phyloP scores from a whole-genome alignment of 169 alveolate species.

The Amoebophrya sp. region DNA sequence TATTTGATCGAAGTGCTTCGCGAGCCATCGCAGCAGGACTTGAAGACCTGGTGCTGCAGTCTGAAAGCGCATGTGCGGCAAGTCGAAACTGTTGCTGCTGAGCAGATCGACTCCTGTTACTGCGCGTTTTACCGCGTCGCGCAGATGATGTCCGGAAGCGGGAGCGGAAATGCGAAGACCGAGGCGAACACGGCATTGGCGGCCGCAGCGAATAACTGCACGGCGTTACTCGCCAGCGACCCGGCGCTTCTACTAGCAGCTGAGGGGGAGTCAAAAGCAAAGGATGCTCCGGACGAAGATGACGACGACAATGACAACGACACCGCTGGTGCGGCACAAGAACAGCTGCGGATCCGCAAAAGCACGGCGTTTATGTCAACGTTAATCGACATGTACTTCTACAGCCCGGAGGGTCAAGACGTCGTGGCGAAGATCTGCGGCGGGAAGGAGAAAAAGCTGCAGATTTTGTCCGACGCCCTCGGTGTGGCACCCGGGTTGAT shows the following conservation, averaged over 20 bases:
- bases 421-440: background rate
- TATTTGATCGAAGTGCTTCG: background rate
- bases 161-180: too few species aligned
- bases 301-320: too few species aligned
- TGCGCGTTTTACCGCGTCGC: background rate
- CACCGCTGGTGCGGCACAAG: too few species aligned
- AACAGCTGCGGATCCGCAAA: too few species aligned
- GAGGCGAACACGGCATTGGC: too few species aligned
- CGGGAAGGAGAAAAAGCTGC: background rate
- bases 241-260: too few species aligned
- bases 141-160: background rate
- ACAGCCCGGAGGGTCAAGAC: background rate
- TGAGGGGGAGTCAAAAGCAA: too few species aligned
- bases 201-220: too few species aligned
- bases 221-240: too few species aligned
- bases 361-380: background rate
- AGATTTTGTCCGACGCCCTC: background rate
- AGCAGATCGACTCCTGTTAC: conserved; percentile 11
- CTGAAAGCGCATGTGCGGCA: background rate
- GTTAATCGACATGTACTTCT: background rate
- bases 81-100: background rate
- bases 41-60: background rate
- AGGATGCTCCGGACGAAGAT: too few species aligned
- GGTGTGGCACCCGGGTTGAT: background rate
- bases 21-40: background rate